Conservation (phyloP, 345 rosid genomes). For the Rhodamnia rubescens region DNA sequence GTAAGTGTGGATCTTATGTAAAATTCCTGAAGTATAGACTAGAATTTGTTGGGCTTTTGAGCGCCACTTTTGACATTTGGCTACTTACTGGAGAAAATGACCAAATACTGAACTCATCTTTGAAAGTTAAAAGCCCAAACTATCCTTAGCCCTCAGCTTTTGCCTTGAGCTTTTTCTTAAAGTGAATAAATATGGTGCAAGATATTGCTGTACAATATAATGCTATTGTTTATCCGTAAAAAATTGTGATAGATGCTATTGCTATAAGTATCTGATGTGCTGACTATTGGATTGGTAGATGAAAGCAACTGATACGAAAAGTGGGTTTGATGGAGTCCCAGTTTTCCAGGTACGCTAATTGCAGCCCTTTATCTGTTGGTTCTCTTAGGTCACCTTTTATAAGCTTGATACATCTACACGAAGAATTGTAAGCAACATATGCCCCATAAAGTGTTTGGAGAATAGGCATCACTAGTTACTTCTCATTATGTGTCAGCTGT, state of each 20-base stretch:
- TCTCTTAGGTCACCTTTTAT: not conserved
- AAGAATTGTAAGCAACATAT: not conserved
- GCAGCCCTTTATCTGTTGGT: not conserved
- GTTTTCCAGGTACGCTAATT: conserved; percentile 65
- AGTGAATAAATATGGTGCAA: not conserved
- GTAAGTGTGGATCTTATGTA: not conserved
- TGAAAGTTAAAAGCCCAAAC: not conserved
- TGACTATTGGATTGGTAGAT: conserved; percentile 28
- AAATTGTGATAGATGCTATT: not conserved
- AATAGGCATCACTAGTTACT: not conserved
- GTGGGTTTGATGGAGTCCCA: conserved; percentile 92
- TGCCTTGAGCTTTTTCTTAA: not conserved
- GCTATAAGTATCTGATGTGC: not conserved
- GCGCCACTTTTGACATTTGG: not conserved
- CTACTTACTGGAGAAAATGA: not conserved
- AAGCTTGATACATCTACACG: not conserved
- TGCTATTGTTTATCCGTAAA: not conserved
- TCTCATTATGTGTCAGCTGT: not conserved
- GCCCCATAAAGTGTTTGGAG: not conserved
- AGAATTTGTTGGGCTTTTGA: not conserved
- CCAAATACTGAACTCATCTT: not conserved
- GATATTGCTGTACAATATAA: not conserved
- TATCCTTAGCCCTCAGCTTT: not conserved
- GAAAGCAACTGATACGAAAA: conserved; percentile 39
- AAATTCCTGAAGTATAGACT: not conserved